Evolutionary conservation across 148 eudicot species (phyloP), one percentile per base, ranked within the genome.

Genomic region (Fagopyrum tataricum): DNA sequence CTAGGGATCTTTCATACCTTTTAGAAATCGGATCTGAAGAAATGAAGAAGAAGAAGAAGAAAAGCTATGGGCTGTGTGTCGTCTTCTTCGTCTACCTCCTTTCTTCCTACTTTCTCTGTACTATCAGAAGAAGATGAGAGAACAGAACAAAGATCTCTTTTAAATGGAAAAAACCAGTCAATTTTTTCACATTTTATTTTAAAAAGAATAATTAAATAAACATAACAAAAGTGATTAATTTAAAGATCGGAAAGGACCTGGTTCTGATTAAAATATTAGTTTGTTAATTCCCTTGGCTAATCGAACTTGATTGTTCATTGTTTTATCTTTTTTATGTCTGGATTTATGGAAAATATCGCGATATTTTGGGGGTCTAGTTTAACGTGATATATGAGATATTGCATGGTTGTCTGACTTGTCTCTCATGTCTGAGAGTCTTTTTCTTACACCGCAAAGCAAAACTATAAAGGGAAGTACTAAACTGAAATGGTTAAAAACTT

Each of bases 11-110:
- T 82, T 84, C 72, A 59, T 51, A 81, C 89, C 92, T 76, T 79
- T 84, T 86, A 82, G 87, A 31, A 31, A 86, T 84, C 84, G 92
- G 92, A 88, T 88, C 89, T 86, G 89, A 78, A 72, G 81, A 87
- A 87, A 76, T 42, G 49, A 31, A 31, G 37, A 31, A 31, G 37
- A 31, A 31, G 37, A 31, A 31, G 43, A 64, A 14, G 44, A 64
- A 39, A 64, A 64, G 69, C 69, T 64, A 64, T 64, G 69, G 69
- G n/a, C 18, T 42, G 13, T 14, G 43, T 37, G 43, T 61, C 40
- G 20, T 37, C 43, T 14, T 64, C 69, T 9, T 64, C 41, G 24
- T 61, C 59, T 18, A n/a, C 53, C 5, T 48, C n/a, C 26, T 3
- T 18, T 18, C 59, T 7, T 18, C 59, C 41, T 31, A 62, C 67